Evolutionary conservation across 2,329 filamentous ascomycete genomes (phyloP), one percentile per base, ranked within the genome.

Genomic region (Claviceps maximensis): DNA sequence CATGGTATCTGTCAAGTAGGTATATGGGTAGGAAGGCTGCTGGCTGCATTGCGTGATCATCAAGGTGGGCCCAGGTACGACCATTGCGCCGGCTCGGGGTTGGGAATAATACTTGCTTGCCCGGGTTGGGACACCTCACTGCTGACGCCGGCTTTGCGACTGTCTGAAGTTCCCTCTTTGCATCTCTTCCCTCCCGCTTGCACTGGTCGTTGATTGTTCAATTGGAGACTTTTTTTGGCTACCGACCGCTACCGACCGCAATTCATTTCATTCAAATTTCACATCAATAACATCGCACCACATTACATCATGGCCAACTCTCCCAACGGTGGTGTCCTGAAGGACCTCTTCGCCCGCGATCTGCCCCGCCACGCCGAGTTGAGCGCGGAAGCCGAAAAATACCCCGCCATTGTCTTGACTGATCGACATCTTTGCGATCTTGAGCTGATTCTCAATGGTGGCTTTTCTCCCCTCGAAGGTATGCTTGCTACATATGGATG

Each of bases 381-480:
- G 58, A 74, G 76, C 53, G 80, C 79, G 47, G 93, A 98, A 74
- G 87, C 91, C 44, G 90, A 95, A 77, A 84, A 68, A 33, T 83
- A 97, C 47, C 88, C 89, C 40, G 87, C 91, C 40, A 78, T 98
- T 61, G 74, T 86, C 55, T 83, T 98, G 60, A 86, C 81, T 50
- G 93, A 98, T 79, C 84, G 93, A 65, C 93, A 98, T 74, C 83
- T 98, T 49, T 98, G 93, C 74, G 93, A 98, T 78, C 79, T 98
- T 61, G 93, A 98, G 74, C 74, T 98, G 72, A 89, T 98, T 66
- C 83, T 98, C 71, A 97, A 89, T 71, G 93, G 93, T 68, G 93
- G 93, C 60, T 98, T 98, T 77, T 96, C 90, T 59, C 93, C 93
- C 55, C 82, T 98, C 42, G 91, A 98, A 82, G 93, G 90, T 94